Percentiles rank a stretch among this genome's conserved stretches.
phyloP scores from a whole-genome alignment of 1,139 yeast genomes.

The Pichia sp. region DNA sequence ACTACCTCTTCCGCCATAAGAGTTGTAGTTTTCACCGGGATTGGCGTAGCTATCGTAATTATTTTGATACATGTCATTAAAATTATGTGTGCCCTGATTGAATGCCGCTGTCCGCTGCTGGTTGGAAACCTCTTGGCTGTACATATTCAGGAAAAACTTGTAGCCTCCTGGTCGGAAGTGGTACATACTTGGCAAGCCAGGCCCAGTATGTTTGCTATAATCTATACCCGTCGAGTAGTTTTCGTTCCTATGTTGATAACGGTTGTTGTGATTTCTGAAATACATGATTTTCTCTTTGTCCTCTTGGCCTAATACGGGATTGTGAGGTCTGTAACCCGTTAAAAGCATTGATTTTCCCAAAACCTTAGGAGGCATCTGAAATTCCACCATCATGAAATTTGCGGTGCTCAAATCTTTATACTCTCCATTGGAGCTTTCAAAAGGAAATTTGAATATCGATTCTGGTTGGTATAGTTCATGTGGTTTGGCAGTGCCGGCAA shows the following conservation, averaged over 20 bases:
- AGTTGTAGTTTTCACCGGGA: constrained; percentile 20
- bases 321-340: constrained; percentile 69
- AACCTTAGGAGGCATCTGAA: constrained; percentile 55
- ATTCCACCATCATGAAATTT: constrained; percentile 54
- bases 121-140: constrained; percentile 23
- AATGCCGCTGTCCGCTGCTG: constrained; percentile 20
- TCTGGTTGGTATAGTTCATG: constrained; percentile 45
- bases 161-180: constrained; percentile 40
- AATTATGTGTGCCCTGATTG: constrained; percentile 14
- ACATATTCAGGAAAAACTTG: constrained; percentile 33
- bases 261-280: constrained; percentile 19
- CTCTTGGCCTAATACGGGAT: constrained; percentile 57
- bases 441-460: constrained; percentile 54
- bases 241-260: constrained; percentile 27
- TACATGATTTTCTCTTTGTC: constrained; percentile 57
- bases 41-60: constrained; percentile 21
- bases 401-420: constrained; percentile 56
- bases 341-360: constrained; percentile 77
- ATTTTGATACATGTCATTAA: constrained; percentile 21
- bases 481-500: constrained; percentile 61
- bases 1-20: constrained; percentile 5
- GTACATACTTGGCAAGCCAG: constrained; percentile 36
- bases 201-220: constrained; percentile 33
- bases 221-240: constrained; percentile 35
- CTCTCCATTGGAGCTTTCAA: constrained; percentile 45